Percentiles rank a stretch among this genome's conserved stretches.
Evolutionary conservation across 139 green algal species (phyloP).

Genomic region (Asterochloris sp.): DNA sequence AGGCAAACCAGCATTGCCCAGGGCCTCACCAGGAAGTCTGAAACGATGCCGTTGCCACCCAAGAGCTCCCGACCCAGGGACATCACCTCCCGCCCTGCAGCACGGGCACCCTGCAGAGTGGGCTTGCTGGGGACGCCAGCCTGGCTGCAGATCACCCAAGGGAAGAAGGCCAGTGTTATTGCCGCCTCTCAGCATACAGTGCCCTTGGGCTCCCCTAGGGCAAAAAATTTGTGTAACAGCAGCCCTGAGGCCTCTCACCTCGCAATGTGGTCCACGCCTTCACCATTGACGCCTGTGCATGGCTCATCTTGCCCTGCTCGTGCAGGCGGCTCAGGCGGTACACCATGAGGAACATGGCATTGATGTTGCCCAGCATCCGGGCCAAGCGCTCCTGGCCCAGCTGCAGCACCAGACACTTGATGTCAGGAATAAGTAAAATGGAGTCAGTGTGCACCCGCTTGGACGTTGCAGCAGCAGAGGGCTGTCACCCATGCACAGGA

Average conservation of each 20-base stretch:
- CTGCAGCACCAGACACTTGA: background rate
- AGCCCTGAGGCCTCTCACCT: conserved; percentile 20
- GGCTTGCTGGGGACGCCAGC: background rate
- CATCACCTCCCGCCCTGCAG: conserved; percentile 56
- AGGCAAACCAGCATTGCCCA: too few relatives aligned
- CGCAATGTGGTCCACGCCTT: conserved; percentile 89
- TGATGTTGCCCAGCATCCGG: conserved; percentile 82
- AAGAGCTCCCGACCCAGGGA: conserved; percentile 86
- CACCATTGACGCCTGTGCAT: conserved; percentile 77
- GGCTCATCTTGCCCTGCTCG: conserved; percentile 78
- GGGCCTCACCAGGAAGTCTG: conserved; percentile 66
- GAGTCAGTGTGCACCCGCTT: too few relatives aligned
- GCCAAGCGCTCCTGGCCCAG: conserved; percentile 78
- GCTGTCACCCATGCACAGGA: too few relatives aligned
- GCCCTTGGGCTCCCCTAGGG: background rate
- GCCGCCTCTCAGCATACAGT: background rate
- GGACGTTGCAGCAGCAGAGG: too few relatives aligned
- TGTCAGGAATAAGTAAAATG: too few relatives aligned
- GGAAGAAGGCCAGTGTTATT: background rate
- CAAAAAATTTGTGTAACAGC: too few relatives aligned
- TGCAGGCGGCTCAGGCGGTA: conserved; percentile 80
- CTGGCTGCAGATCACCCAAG: background rate
- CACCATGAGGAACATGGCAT: conserved; percentile 77
- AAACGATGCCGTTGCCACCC: conserved; percentile 89
- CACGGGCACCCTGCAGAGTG: background rate